A percentile compares a stretch with the other conserved stretches of the same genome.
Evolutionary conservation across 139 green algal species (phyloP).

Genomic region (Monoraphidium neglectum): DNA sequence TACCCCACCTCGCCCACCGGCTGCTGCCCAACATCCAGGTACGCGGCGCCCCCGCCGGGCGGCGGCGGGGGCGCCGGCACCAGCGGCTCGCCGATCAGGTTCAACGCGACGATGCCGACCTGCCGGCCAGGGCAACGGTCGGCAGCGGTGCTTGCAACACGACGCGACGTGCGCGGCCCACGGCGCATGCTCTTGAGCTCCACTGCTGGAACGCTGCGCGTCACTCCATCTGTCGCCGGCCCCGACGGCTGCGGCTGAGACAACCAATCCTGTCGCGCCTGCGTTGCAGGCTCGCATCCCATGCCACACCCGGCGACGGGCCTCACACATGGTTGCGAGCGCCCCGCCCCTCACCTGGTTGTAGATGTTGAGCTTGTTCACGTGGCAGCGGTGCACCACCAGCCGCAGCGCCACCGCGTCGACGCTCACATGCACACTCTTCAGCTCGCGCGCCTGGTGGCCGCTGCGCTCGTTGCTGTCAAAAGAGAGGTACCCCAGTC

Average conservation of each 20-base stretch:
- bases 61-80: slow-evolving; percentile 2
- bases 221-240: too few species aligned
- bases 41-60: too few species aligned
- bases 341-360: slow-evolving; percentile 72
- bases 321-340: too few species aligned
- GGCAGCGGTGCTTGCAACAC: too few species aligned
- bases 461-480: slow-evolving; percentile 87
- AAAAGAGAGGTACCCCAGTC: slow-evolving; percentile 89
- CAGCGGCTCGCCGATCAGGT: slow-evolving; percentile 76
- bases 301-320: too few species aligned
- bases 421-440: slow-evolving; percentile 84
- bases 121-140: slow-evolving; percentile 30
- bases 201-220: too few species aligned
- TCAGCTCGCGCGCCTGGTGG: slow-evolving; percentile 89
- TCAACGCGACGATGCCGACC: slow-evolving; percentile 88
- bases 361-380: slow-evolving; percentile 93
- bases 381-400: slow-evolving; percentile 79
- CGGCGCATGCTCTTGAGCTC: too few species aligned
- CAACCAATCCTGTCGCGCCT: too few species aligned
- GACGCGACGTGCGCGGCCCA: too few species aligned
- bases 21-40: slow-evolving; percentile 40
- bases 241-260: too few species aligned
- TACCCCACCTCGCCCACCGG: slow-evolving; percentile 38
- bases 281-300: too few species aligned
- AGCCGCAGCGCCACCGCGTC: slow-evolving; percentile 62